phyloP scores from a whole-genome alignment of 1,139 yeast species.

The Suhomyces atakaporum region DNA sequence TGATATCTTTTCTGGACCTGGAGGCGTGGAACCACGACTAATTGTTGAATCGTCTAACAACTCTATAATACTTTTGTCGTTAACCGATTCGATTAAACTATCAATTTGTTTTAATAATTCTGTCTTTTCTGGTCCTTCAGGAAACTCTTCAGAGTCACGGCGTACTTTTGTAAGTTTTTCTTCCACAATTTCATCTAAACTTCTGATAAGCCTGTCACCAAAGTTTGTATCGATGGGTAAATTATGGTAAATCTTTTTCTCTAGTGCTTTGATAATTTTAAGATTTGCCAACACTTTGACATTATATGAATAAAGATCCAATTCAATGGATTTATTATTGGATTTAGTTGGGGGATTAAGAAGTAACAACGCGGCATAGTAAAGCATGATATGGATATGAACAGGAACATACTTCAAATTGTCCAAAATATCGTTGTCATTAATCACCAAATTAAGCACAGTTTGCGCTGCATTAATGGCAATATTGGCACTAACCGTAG shows the following conservation, averaged over 20 bases:
- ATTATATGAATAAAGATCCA: conserved; percentile 22
- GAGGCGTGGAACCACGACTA: conserved; percentile 35
- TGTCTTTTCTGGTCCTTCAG: conserved; percentile 15
- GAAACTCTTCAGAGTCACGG: conserved; percentile 13
- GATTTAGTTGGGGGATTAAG: conserved; percentile 49
- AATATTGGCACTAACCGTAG: conserved; percentile 43
- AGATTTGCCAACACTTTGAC: conserved; percentile 28
- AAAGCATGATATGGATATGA: conserved; percentile 70
- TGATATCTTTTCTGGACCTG: conserved; percentile 45
- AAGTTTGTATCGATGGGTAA: conserved; percentile 57
- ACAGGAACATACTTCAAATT: conserved; percentile 67
- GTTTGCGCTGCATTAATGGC: conserved; percentile 68
- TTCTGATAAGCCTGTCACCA: conserved; percentile 49
- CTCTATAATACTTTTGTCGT: conserved; percentile 22
- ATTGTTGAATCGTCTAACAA: conserved; percentile 22
- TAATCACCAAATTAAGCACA: conserved; percentile 57
- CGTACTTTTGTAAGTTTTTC: conserved; percentile 32
- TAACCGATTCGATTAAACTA: conserved; percentile 18
- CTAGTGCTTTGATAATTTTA: conserved; percentile 39
- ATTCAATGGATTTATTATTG: conserved; percentile 18
- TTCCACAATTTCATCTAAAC: conserved; percentile 46
- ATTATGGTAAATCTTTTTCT: conserved; percentile 44
- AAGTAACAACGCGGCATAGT: conserved; percentile 62
- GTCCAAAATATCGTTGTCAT: conserved; percentile 58
- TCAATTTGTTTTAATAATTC: conserved; percentile 22